Conservation (phyloP, 768 basidiomycete species). For the Coprinopsis strossmayeri region DNA sequence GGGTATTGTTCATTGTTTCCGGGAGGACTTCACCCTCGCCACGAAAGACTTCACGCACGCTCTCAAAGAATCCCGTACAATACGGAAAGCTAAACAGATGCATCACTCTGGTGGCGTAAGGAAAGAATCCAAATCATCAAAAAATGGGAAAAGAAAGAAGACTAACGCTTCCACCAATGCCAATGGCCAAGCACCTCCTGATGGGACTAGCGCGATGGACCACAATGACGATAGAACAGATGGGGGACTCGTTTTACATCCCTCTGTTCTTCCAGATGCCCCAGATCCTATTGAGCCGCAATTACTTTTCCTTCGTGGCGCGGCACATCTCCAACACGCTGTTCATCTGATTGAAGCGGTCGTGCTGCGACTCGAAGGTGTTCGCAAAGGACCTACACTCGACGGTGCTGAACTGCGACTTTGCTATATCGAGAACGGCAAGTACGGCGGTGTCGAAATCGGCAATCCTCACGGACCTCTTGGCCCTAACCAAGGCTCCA, state of each 20-base stretch:
- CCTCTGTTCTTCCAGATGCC: constrained; percentile 67
- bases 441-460: constrained; percentile 82
- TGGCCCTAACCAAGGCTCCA: constrained; percentile 49
- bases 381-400: constrained; percentile 48
- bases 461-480: constrained; percentile 76
- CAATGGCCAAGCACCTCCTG: constrained; percentile 63
- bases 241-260: constrained; percentile 54
- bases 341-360: constrained; percentile 68
- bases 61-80: constrained; percentile 67
- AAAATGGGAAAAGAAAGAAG: constrained; percentile 51
- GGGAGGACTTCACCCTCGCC: constrained; percentile 72
- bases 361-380: constrained; percentile 63
- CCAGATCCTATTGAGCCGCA: constrained; percentile 88
- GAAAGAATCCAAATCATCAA: constrained; percentile 22
- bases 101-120: constrained; percentile 40
- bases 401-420: constrained; percentile 75
- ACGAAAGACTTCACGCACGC: constrained; percentile 78
- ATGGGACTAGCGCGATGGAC: constrained; percentile 54
- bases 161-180: constrained; percentile 32
- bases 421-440: constrained; percentile 67
- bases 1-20: constrained; percentile 87
- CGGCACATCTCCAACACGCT: constrained; percentile 78
- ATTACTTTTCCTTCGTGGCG: constrained; percentile 75
- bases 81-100: constrained; percentile 55
- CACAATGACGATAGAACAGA: constrained; percentile 41